A percentile compares a stretch with the other conserved stretches of the same genome.
phyloP scores from a whole-genome alignment of 2,329 filamentous ascomycete genomes.

The Penicillium sp. region DNA sequence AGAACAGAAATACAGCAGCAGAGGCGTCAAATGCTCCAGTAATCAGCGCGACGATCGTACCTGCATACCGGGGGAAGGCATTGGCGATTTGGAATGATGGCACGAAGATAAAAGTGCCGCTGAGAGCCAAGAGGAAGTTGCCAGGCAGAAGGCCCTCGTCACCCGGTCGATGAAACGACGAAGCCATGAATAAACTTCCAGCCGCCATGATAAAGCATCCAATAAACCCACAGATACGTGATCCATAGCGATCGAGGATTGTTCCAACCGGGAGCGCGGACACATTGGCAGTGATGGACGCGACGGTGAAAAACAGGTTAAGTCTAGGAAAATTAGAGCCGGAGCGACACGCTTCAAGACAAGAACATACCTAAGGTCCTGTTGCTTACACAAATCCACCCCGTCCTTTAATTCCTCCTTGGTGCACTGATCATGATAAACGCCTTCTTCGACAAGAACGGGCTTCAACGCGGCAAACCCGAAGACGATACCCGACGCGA shows the following conservation, averaged over 20 bases:
- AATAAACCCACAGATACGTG: slow-evolving; percentile 71
- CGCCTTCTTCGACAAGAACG: slow-evolving; percentile 70
- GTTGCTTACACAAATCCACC: slow-evolving; percentile 57
- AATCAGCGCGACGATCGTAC: slow-evolving; percentile 72
- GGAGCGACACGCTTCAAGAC: background rate
- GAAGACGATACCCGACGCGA: slow-evolving; percentile 78
- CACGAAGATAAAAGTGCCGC: slow-evolving; percentile 78
- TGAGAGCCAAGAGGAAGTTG: slow-evolving; percentile 73
- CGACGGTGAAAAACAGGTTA: slow-evolving; percentile 91
- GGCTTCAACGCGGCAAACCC: slow-evolving; percentile 85
- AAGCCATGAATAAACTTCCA: slow-evolving; percentile 71
- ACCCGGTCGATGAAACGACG: slow-evolving; percentile 57
- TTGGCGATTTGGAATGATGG: slow-evolving; percentile 81
- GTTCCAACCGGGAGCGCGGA: slow-evolving; percentile 82
- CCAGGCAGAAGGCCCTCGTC: slow-evolving; percentile 75
- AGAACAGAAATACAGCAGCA: slow-evolving; percentile 74
- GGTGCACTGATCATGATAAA: slow-evolving; percentile 67
- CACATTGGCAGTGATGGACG: slow-evolving; percentile 84
- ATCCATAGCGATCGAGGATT: slow-evolving; percentile 79
- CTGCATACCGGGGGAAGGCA: slow-evolving; percentile 73
- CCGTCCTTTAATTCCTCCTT: slow-evolving; percentile 51
- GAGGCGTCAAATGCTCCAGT: slow-evolving; percentile 83
- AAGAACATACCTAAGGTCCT: slow-evolving; percentile 52
- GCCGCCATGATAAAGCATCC: slow-evolving; percentile 66
- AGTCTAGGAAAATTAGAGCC: slow-evolving; percentile 48